A percentile compares a stretch with the other conserved stretches of the same genome.
phyloP scores from a whole-genome alignment of 257 asterid species.

The Gentiana dahurica region DNA sequence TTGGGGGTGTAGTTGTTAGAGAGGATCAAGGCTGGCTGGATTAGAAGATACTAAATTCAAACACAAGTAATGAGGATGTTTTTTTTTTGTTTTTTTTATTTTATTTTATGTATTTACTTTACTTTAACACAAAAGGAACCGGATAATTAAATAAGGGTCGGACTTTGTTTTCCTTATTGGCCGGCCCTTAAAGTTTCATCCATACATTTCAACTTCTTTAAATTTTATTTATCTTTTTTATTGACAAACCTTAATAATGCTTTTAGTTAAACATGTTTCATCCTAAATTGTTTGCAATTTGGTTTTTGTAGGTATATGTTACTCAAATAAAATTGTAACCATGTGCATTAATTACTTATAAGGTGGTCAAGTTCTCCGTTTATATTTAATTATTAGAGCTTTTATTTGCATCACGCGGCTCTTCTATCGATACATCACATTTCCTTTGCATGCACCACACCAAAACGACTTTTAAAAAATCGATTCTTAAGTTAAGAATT shows the following conservation, averaged over 20 bases:
- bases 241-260: not conserved
- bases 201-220: not conserved
- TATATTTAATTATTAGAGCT: too few species aligned
- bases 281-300: slow-evolving; percentile 21
- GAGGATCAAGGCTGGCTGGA: slow-evolving; percentile 3
- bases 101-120: slow-evolving; percentile 18
- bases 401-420: too few species aligned
- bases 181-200: slow-evolving; percentile 9
- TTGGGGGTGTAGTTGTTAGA: slow-evolving; percentile 24
- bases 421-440: too few species aligned
- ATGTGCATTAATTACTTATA: too few species aligned
- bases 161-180: not conserved
- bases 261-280: slow-evolving; percentile 9
- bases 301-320: not conserved
- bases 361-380: too few species aligned
- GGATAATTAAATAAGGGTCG: slow-evolving; percentile 3
- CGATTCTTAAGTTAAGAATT: too few species aligned
- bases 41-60: slow-evolving; percentile 10
- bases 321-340: not conserved
- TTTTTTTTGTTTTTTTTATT: slow-evolving; percentile 13
- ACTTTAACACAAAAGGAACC: slow-evolving; percentile 20
- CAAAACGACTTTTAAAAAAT: too few species aligned
- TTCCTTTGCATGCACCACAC: too few species aligned
- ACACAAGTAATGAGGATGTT: slow-evolving; percentile 14
- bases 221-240: slow-evolving; percentile 10